phyloP scores from a whole-genome alignment of 2,329 filamentous ascomycete genomes.

The Aspergillus quadrilineatus region DNA sequence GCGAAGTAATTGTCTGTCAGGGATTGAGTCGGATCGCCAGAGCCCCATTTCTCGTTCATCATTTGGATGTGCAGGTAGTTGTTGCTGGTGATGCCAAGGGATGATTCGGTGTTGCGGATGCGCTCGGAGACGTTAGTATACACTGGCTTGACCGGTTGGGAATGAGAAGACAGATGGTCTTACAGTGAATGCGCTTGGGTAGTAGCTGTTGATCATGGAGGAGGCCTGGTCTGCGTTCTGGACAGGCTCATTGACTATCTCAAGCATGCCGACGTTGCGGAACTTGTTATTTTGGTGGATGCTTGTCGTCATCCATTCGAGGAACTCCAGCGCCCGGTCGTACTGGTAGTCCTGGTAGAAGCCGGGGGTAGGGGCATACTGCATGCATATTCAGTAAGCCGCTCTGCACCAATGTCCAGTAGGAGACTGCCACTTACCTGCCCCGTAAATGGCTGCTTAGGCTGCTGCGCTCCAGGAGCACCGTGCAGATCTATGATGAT shows the following conservation, averaged over 20 bases:
- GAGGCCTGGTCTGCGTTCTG: conserved; percentile 36
- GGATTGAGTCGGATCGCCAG: conserved; percentile 26
- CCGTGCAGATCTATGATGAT: conserved; percentile 51
- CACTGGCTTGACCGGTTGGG: too few species aligned
- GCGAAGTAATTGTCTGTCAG: conserved; percentile 37
- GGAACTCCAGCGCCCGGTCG: conserved; percentile 54
- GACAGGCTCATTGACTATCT: conserved; percentile 59
- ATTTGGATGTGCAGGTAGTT: conserved; percentile 39
- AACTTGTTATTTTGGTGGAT: conserved; percentile 52
- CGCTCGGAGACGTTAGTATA: conserved; percentile 20
- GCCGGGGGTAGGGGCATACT: conserved; percentile 42
- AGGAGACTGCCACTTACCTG: neutral
- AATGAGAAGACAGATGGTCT: conserved; percentile 1
- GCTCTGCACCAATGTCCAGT: neutral
- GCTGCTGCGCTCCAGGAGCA: conserved; percentile 28
- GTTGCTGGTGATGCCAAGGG: conserved; percentile 43
- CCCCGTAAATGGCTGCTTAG: neutral
- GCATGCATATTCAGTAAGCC: neutral
- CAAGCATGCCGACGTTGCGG: conserved; percentile 59
- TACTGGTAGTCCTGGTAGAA: conserved; percentile 61
- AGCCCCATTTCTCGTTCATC: conserved; percentile 52
- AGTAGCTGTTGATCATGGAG: conserved; percentile 46
- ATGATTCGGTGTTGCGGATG: conserved; percentile 52
- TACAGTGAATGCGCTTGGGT: conserved; percentile 48
- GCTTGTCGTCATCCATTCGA: conserved; percentile 56